Evolutionary conservation across 495 filamentous ascomycete species (phyloP).

Genomic region (Cercophora scortea): DNA sequence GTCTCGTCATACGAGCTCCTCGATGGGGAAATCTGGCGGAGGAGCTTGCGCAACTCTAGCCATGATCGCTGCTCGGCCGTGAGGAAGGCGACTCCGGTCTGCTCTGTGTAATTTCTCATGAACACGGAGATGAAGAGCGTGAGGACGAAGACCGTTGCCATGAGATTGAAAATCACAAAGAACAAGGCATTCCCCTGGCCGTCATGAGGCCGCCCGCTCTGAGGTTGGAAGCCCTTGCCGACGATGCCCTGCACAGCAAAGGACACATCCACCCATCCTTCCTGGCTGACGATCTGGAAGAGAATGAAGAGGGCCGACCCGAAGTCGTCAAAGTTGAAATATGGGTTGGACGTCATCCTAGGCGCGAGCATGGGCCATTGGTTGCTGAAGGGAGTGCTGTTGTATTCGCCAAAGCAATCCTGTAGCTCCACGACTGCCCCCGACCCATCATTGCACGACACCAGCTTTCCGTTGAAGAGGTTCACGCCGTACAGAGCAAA

Average conservation of each 20-base stretch:
- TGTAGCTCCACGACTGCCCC: slow-evolving; percentile 47
- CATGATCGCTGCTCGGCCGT: slow-evolving; percentile 96
- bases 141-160: slow-evolving; percentile 94
- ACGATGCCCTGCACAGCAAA: slow-evolving; percentile 74
- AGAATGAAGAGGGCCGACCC: slow-evolving; percentile 87
- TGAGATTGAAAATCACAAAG: slow-evolving; percentile 93
- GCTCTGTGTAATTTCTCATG: slow-evolving; percentile 99
- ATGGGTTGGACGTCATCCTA: slow-evolving; percentile 69
- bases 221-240: slow-evolving; percentile 64
- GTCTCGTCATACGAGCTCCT: slow-evolving; percentile 73
- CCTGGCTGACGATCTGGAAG: slow-evolving; percentile 98
- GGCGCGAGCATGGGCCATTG: slow-evolving; percentile 80
- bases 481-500: slow-evolving; percentile 95
- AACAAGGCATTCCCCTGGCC: slow-evolving; percentile 84
- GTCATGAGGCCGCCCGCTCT: slow-evolving; percentile 37
- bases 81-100: slow-evolving; percentile 93
- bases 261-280: slow-evolving; percentile 94
- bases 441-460: slow-evolving; percentile 67
- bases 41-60: slow-evolving; percentile 88
- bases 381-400: slow-evolving; percentile 58
- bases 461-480: slow-evolving; percentile 78
- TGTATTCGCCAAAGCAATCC: slow-evolving; percentile 78
- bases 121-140: slow-evolving; percentile 98
- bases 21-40: slow-evolving; percentile 88
- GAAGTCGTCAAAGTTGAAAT: slow-evolving; percentile 92